Percentiles rank a stretch among this genome's conserved stretches.
Conservation (phyloP, 2,329 filamentous ascomycete genomes). For the Podosphaera xanthii region DNA sequence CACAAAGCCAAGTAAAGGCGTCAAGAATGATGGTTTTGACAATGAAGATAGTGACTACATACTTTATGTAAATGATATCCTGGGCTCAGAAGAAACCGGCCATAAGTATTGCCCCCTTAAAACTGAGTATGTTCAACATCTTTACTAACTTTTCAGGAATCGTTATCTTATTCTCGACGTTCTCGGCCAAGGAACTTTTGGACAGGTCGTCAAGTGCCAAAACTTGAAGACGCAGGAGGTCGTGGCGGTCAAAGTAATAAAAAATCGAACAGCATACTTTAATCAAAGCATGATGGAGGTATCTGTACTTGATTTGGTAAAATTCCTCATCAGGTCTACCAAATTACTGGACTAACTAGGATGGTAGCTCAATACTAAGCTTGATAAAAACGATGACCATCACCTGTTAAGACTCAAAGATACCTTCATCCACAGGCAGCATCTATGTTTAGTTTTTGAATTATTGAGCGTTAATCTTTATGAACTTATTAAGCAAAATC, state of each 20-base stretch:
- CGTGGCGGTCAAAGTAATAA: conserved; percentile 96
- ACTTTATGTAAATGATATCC: conserved; percentile 93
- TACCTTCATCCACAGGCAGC: conserved; percentile 93
- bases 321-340: background rate
- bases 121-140: conserved; percentile 6
- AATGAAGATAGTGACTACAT: conserved; percentile 99
- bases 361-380: conserved; percentile 73
- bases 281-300: conserved; percentile 99
- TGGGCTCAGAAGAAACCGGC: conserved; percentile 90
- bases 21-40: conserved; percentile 96
- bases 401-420: conserved; percentile 87
- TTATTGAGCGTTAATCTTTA: conserved; percentile 92
- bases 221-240: conserved; percentile 97
- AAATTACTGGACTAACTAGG: background rate
- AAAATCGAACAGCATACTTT: conserved; percentile 97
- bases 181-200: conserved; percentile 89
- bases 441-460: conserved; percentile 91
- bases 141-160: conserved; percentile 33
- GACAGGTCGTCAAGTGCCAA: conserved; percentile 96
- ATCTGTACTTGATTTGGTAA: conserved; percentile 79
- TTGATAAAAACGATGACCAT: conserved; percentile 98
- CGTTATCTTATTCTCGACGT: conserved; percentile 94
- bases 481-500: conserved; percentile 97
- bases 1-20: conserved; percentile 94
- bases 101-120: conserved; percentile 48